A percentile compares a stretch with the other conserved stretches of the same genome.
phyloP scores from a whole-genome alignment of 164 flowering plant species.

The Vitis amurensis region DNA sequence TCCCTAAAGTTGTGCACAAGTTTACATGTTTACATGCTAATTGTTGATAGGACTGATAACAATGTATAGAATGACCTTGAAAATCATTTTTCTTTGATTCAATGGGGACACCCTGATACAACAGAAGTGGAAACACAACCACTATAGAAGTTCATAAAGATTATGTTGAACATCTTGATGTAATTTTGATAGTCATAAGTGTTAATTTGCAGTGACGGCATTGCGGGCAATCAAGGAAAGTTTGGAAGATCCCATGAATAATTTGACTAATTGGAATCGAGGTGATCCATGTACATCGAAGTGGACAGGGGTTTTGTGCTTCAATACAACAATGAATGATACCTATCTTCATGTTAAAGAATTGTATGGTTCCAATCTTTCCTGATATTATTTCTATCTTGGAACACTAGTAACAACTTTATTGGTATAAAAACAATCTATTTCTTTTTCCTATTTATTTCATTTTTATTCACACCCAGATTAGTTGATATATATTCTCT shows the following conservation, averaged over 20 bases:
- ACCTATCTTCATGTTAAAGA: slow-evolving; percentile 69
- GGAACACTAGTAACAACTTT: background rate
- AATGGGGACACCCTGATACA: no score
- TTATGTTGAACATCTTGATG: background rate
- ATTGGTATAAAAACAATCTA: background rate
- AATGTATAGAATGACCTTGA: no score
- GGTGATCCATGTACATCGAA: slow-evolving; percentile 60
- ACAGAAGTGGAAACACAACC: no score
- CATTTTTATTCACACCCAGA: background rate
- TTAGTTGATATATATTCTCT: no score
- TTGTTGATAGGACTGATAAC: no score
- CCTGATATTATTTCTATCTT: background rate
- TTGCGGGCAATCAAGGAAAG: slow-evolving; percentile 28
- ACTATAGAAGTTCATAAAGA: no score
- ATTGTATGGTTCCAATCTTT: slow-evolving; percentile 45
- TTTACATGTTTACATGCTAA: no score
- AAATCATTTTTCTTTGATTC: no score
- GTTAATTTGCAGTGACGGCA: slow-evolving; percentile 41
- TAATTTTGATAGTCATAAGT: background rate
- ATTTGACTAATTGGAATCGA: slow-evolving; percentile 36
- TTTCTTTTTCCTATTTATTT: background rate
- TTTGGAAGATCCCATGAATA: slow-evolving; percentile 40
- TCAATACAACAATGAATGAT: slow-evolving; percentile 44
- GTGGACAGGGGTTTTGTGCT: slow-evolving; percentile 73
- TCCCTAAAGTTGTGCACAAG: no score